phyloP scores from a whole-genome alignment of 148 eudicot species.

The Nepenthes gracilis region DNA sequence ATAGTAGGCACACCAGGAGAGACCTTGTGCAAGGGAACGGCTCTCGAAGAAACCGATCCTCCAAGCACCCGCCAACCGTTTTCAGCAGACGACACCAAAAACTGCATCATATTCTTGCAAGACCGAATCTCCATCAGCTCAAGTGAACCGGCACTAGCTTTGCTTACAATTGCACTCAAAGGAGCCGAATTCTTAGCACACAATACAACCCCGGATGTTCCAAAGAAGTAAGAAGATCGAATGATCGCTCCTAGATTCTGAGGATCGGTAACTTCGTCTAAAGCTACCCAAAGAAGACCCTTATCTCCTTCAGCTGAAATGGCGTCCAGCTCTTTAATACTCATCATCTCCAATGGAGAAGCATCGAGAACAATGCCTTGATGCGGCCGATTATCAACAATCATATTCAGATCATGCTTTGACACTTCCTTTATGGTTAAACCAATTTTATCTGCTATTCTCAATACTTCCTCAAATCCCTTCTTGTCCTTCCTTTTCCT shows the following conservation, averaged over 20 bases:
- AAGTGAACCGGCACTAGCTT: slow-evolving; percentile 97
- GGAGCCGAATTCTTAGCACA: slow-evolving; percentile 99
- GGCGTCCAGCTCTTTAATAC: slow-evolving; percentile 56
- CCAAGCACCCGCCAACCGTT: slow-evolving; percentile 97
- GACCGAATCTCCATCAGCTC: slow-evolving; percentile 82
- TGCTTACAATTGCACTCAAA: slow-evolving; percentile 27
- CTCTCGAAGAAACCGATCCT: slow-evolving; percentile 70
- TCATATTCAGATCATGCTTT: slow-evolving; percentile 94
- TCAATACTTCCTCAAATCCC: slow-evolving; percentile 75
- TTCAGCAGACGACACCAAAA: slow-evolving; percentile 61
- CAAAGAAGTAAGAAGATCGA: slow-evolving; percentile 87
- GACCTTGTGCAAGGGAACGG: slow-evolving; percentile 56
- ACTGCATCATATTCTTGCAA: slow-evolving; percentile 98
- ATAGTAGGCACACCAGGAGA: slow-evolving; percentile 65
- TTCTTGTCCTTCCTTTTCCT: slow-evolving; percentile 90
- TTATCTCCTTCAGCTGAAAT: slow-evolving; percentile 32
- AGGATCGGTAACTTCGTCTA: slow-evolving; percentile 96
- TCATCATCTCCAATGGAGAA: slow-evolving; percentile 86
- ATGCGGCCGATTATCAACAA: slow-evolving; percentile 85
- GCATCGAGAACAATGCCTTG: slow-evolving; percentile 95
- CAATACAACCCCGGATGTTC: slow-evolving; percentile 75
- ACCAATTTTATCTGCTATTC: slow-evolving; percentile 68
- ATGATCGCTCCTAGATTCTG: slow-evolving; percentile 91
- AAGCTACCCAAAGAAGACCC: slow-evolving; percentile 80
- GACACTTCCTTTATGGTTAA: slow-evolving; percentile 58